Base-by-base conservation (phyloP, 371 early-diverging fungal genomes). In the Dichotomocladium elegans region DNA sequence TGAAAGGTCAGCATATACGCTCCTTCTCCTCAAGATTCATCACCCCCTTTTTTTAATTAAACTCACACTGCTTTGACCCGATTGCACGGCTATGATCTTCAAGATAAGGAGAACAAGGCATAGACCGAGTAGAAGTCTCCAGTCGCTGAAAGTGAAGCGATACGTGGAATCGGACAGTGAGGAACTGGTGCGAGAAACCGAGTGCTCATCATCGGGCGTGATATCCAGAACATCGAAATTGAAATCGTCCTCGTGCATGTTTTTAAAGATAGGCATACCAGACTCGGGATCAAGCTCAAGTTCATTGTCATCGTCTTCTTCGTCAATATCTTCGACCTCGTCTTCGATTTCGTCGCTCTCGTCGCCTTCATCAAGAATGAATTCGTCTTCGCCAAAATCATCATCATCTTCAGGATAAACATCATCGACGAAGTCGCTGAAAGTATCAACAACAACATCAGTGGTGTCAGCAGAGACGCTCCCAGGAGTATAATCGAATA, bases 231-330 rank as follows among this genome's bases (percentile, higher is more conserved):
- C 19, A 21, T 34, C n/a, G 31, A 48, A 30, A 35, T 45, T 33
- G 24, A 54, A 54, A 22, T 54, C 55, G 27, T 35, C 26, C 14
- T 41, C n/a, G 27, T 46, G 35, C 40, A 46, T 54, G 40, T 46
- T 46, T 19, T 22, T 30, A n/a, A 45, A 54, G 9, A 26, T 22
- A 19, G 55, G 46, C 40, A 54, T 24, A 26, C 30, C 47, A 19
- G 47, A 40, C 35, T 45, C 46, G 26, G 45, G 40, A 21, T 54
- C 55, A 34, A 48, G 24, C 2, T 25, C 22, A 8, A 48, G 26
- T n/a, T 47, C 31, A 11, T 33, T 17, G 29, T 40, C 14, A 24
- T 40, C 40, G 1, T 34, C 44, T n/a, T 40, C 30, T 27, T 54
- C 55, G n/a, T 33, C 31, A 8, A 35, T 35, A 5, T 46, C 55